These are phyloP conservation scores for Dissoconium aciculare DNA, from an alignment of 2,329 filamentous ascomycete species.

Conservation along the genomic window DNA sequence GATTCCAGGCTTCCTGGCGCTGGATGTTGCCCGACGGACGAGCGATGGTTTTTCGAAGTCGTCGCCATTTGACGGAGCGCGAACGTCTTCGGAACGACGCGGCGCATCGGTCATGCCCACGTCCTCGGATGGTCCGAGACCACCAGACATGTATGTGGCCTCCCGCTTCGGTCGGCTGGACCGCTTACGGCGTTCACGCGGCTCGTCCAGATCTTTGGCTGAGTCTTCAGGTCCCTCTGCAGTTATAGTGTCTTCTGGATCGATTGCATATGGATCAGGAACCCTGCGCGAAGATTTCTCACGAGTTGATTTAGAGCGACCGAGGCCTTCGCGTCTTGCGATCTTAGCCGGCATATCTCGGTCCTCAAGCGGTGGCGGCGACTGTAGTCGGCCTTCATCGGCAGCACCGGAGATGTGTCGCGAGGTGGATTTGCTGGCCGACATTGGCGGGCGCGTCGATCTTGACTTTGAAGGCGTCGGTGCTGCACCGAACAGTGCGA, in stretches of 20 bases:
- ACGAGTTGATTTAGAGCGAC: constrained; percentile 31
- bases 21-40: constrained; percentile 47
- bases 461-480: constrained; percentile 47
- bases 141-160: constrained; percentile 26
- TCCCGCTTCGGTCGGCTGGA: constrained; percentile 29
- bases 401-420: constrained; percentile 42
- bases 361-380: constrained; percentile 56
- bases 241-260: constrained; percentile 43
- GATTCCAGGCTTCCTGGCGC: constrained; percentile 40
- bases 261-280: constrained; percentile 46
- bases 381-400: constrained; percentile 51
- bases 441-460: constrained; percentile 42
- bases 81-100: constrained; percentile 26
- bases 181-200: constrained; percentile 19
- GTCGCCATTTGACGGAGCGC: constrained; percentile 33
- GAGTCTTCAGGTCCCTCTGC: constrained; percentile 36
- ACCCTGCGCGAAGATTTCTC: constrained; percentile 37
- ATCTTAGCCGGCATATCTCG: constrained; percentile 52
- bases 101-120: constrained; percentile 28
- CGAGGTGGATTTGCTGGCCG: constrained; percentile 30
- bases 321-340: constrained; percentile 56
- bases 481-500: constrained; percentile 43
- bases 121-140: constrained; percentile 27
- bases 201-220: constrained; percentile 20
- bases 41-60: constrained; percentile 38